Percentiles rank a stretch among this genome's conserved stretches.
Evolutionary conservation across 2,329 filamentous ascomycete species (phyloP).

Genomic region (Pestalotiopsis sp.): DNA sequence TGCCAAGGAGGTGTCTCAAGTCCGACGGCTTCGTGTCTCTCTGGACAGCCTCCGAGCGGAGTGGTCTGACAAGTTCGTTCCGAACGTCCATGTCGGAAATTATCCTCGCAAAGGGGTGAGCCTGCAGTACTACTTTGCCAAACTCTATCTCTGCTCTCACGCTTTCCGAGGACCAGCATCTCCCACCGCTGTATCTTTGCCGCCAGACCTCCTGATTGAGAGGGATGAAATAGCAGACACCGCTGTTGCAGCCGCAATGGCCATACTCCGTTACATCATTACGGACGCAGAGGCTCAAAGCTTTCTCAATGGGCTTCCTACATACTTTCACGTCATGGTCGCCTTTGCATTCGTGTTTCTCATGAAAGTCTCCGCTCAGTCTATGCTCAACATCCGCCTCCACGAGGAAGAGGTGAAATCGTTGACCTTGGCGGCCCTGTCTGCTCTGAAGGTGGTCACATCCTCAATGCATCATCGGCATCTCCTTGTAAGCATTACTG

Average conservation of each 20-base stretch:
- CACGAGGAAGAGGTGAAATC: constrained; percentile 22
- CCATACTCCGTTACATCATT: constrained; percentile 23
- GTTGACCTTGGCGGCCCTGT: constrained; percentile 10
- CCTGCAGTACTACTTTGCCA: constrained; percentile 34
- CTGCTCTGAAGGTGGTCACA: constrained; percentile 12
- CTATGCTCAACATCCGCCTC: constrained; percentile 14
- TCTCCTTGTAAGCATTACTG: constrained; percentile 15
- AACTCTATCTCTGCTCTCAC: constrained; percentile 33
- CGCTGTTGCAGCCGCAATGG: constrained; percentile 23
- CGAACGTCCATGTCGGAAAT: constrained; percentile 30
- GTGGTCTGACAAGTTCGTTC: constrained; percentile 22
- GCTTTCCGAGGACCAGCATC: constrained; percentile 26
- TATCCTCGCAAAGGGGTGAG: constrained; percentile 31
- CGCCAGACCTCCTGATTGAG: constrained; percentile 16
- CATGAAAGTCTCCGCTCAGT: constrained; percentile 22
- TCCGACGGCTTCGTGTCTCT: constrained; percentile 20
- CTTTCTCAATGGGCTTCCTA: constrained; percentile 25
- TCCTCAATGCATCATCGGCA: constrained; percentile 20
- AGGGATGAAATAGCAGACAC: constrained; percentile 26
- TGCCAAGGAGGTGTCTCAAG: constrained; percentile 15
- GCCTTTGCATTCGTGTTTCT: constrained; percentile 29
- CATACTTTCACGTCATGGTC: constrained; percentile 30
- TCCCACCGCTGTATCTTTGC: neutral
- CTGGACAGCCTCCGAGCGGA: constrained; percentile 23
- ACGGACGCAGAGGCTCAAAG: constrained; percentile 23